Percentiles rank a stretch among this genome's conserved stretches.
phyloP scores from a whole-genome alignment of 2,329 filamentous ascomycete genomes.

The Phaeoacremonium minimum region DNA sequence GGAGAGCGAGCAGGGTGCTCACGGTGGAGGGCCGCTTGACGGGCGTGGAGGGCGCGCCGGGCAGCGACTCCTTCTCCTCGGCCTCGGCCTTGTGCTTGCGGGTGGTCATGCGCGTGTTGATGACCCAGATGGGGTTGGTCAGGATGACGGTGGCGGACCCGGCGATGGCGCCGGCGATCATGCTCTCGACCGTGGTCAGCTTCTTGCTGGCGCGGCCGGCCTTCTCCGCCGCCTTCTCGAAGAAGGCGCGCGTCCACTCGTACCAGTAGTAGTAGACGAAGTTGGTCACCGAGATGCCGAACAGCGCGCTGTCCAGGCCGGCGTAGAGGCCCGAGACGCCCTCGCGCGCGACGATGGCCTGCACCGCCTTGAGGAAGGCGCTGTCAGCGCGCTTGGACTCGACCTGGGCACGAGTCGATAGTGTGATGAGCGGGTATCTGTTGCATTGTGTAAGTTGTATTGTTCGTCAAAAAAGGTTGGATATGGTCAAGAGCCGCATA shows the following conservation, averaged over 20 bases:
- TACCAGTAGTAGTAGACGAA: constrained; percentile 99
- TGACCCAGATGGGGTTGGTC: constrained; percentile 98
- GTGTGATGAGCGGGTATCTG: constrained; percentile 93
- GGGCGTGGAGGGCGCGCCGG: constrained; percentile 22
- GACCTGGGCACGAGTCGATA: constrained; percentile 95
- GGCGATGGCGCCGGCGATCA: constrained; percentile 91
- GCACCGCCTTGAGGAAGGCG: constrained; percentile 76
- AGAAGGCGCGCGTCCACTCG: constrained; percentile 88
- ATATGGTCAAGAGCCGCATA: constrained; percentile 34
- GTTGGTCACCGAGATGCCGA: constrained; percentile 97
- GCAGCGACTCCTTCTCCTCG: constrained; percentile 18
- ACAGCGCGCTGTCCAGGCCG: constrained; percentile 87
- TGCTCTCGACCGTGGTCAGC: constrained; percentile 87
- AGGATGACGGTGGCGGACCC: constrained; percentile 91
- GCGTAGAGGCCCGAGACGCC: constrained; percentile 86
- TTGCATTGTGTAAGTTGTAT: constrained; percentile 5
- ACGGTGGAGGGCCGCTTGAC: constrained; percentile 66
- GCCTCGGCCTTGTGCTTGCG: constrained; percentile 51
- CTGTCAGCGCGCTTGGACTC: constrained; percentile 91
- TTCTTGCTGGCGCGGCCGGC: constrained; percentile 72
- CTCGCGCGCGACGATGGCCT: constrained; percentile 85
- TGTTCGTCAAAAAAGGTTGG: constrained; percentile 3
- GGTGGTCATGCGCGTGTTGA: constrained; percentile 98
- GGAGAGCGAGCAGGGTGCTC: constrained; percentile 72
- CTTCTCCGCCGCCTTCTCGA: constrained; percentile 72